These are phyloP conservation scores for Arthromyces matolae DNA, from an alignment of 768 basidiomycete genomes.

Conservation along the genomic window DNA sequence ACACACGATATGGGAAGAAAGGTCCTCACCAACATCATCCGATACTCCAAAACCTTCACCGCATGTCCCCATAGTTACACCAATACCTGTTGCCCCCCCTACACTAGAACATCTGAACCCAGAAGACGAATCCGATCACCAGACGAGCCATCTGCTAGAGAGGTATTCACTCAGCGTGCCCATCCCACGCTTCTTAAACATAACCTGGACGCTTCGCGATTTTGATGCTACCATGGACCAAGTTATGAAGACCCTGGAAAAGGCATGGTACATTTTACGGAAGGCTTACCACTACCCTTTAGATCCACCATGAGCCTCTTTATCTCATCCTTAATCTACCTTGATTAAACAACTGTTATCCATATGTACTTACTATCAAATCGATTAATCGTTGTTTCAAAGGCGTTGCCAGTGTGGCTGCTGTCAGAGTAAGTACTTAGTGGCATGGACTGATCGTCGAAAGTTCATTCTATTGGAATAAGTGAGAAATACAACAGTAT, in stretches of 20 bases:
- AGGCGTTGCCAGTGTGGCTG: no score
- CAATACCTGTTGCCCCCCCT: constrained; percentile 4
- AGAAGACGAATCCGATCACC: constrained; percentile 2
- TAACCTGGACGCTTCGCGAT: constrained; percentile 32
- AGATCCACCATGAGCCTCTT: constrained; percentile 35
- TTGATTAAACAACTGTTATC: neutral
- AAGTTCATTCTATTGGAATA: constrained; percentile 12
- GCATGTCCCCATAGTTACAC: constrained; percentile 6
- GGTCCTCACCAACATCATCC: constrained; percentile 12
- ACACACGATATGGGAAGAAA: constrained; percentile 22
- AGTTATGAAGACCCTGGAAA: constrained; percentile 35
- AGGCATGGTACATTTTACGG: constrained; percentile 46
- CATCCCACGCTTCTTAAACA: constrained; percentile 26
- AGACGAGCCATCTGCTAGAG: constrained; percentile 17
- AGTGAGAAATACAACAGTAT: constrained; percentile 3
- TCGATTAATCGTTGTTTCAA: neutral
- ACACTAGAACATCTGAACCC: no score
- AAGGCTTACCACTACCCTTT: constrained; percentile 56
- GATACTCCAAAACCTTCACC: constrained; percentile 13
- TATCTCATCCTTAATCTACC: neutral
- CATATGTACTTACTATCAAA: neutral
- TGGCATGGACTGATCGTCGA: neutral
- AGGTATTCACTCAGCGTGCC: constrained; percentile 25
- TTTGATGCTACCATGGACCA: constrained; percentile 29
- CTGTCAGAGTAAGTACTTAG: no score